phyloP scores from a whole-genome alignment of 345 rosid genomes.

The Sapria himalayana region DNA sequence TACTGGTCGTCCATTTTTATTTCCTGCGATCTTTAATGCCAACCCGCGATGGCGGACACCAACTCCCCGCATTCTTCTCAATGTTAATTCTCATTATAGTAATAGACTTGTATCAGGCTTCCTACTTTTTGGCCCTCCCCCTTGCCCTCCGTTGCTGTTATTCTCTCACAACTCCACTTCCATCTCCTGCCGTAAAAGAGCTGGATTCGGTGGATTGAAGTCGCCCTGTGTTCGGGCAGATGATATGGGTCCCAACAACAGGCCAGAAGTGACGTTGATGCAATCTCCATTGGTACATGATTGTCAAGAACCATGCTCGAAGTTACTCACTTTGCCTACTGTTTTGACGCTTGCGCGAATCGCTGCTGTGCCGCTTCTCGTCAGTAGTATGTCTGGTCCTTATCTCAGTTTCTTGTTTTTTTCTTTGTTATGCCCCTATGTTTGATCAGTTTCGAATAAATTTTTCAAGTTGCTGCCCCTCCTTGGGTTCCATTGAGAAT shows the following conservation, averaged over 20 bases:
- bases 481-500: not conserved
- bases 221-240: constrained; percentile 8
- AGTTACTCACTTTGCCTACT: constrained; percentile 77
- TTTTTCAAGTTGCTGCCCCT: not conserved
- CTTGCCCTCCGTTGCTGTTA: not conserved
- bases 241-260: constrained; percentile 35
- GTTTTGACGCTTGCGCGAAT: constrained; percentile 88
- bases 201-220: constrained; percentile 8
- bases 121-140: no score
- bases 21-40: no score
- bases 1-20: no score
- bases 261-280: constrained; percentile 13
- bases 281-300: constrained; percentile 15
- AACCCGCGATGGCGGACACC: no score
- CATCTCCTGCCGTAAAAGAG: not conserved
- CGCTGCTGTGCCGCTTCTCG: constrained; percentile 70
- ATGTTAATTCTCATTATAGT: no score
- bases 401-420: not conserved
- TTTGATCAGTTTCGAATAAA: not conserved
- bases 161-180: not conserved
- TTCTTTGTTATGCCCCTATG: not conserved
- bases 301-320: constrained; percentile 15
- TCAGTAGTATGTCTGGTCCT: constrained; percentile 30
- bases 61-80: no score
- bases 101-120: no score